Evolutionary conservation across 192 early-diverging fungal genomes (phyloP), one percentile per base, ranked within the genome.

Genomic region (Coemansia sp.): DNA sequence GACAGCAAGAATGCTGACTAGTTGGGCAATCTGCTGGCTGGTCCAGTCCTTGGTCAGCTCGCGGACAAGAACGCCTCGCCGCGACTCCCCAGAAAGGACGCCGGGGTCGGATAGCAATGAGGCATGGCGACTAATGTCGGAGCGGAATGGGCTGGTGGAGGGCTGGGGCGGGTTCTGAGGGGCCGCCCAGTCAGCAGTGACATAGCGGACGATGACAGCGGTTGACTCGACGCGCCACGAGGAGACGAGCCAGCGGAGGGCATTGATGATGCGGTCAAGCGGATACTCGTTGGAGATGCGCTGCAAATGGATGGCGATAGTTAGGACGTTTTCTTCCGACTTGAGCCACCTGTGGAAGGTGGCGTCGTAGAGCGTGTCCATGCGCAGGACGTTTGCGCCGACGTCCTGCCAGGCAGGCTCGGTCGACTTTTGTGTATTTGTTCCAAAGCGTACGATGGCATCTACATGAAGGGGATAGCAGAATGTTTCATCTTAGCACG

Each of bases 291-390:
- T 87, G 32, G 89, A 87, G 53, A 91, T 89, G 59, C 89, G 85
- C 66, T 89, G 87, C 29, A 91, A 71, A 59, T 89, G 89, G 48
- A 84, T 85, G 3, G 88, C 84, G 8, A 87, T 89, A 9, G 87
- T 87, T 20, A 86, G 81, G 11, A 91, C 87, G 69, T 91, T 91
- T 53, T 89, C 89, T 71, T 91, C 89, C 42, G 82, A 85, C 64
- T 87, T 86, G 2, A 91, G 81, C 89, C 89, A 91, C 45, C 86
- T 82, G 75, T 87, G 87, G 74, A 91, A 91, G 9, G 88, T 86
- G 49, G 89, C 88, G 49, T 89, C 89, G 57, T 91, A 91, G 3
- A 88, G 85, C 63, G 84, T 82, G 70, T 91, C 89, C 89, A 91
- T 91, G 59, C 84, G 85, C 61, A 86, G 82, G 42, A 91, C 86